These are phyloP conservation scores for Nannochloropsis oceanica DNA, from an alignment of 108 stramenopile species.

Conservation along the genomic window DNA sequence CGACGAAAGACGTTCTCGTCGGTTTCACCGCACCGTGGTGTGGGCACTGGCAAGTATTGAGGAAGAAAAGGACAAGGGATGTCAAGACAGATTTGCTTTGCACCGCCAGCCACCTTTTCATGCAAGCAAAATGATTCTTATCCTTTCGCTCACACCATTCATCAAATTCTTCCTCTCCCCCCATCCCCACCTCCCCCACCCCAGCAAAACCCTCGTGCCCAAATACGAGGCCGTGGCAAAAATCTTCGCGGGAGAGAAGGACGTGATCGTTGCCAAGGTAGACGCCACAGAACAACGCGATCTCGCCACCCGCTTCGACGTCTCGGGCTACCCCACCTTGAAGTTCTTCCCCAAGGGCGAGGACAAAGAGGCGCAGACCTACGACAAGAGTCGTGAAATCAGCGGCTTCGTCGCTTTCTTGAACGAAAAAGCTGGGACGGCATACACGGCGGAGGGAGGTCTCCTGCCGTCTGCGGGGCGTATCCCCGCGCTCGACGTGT, in stretches of 20 bases:
- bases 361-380: constrained; percentile 3
- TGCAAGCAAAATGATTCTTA: no score
- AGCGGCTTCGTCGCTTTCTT: constrained; percentile 17
- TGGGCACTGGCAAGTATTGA: background rate
- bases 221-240: constrained; percentile 25
- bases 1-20: background rate
- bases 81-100: no score
- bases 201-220: constrained; percentile 35
- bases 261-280: constrained; percentile 30
- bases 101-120: no score
- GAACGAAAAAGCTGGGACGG: constrained; percentile 9
- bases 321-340: constrained; percentile 38
- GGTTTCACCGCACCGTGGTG: background rate
- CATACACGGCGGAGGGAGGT: background rate
- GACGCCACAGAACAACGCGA: constrained; percentile 22
- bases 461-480: constrained; percentile 8
- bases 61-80: background rate
- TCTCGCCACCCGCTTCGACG: constrained; percentile 14
- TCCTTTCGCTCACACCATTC: no score
- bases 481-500: background rate
- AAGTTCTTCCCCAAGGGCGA: constrained; percentile 33
- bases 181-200: no score
- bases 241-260: constrained; percentile 6
- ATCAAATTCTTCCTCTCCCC: no score
- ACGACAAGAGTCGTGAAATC: constrained; percentile 4